Base-by-base conservation (phyloP, 2,329 filamentous ascomycete genomes). In the Beauveria medogensis region DNA sequence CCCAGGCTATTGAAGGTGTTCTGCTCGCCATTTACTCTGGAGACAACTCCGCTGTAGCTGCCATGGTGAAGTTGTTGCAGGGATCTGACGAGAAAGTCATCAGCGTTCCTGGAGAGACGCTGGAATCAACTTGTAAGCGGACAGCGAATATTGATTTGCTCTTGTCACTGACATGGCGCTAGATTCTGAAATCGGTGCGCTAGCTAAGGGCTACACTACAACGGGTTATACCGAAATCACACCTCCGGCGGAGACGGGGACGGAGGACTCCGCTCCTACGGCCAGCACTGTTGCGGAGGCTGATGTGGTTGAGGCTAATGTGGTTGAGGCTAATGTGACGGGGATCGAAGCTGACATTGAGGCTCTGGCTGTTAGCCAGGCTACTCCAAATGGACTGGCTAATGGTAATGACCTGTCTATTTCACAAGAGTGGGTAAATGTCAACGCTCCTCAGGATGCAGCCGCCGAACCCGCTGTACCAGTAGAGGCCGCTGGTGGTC, bases 21-120 rank as follows among this genome's bases (percentile, higher is more conserved):
- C 79, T 95, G 62, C 79, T 92, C 52, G 82, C 88, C 63, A 88
- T 94, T 37, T 94, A 95, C 74, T 84, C 85, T 51, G 91, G 90
- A 52, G 89, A 93, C 68, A 83, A 89, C 65, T 81, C 78, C 66
- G 90, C 89, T 55, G 89, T 94, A 26, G 77, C 83, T 59, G 84
- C 88, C 61, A 91, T 91, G 76, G 75, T 90, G 69, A 92, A 90
- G 78, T 80, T 95, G 62, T 88, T 92, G 60, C 80, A 90, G 62
- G 90, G 89, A 40, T 80, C 84, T 28, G 80, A 86, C 16, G 89
- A 93, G 65, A 78, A 78, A 62, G 85, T 90, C 2, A 75, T 78
- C 65, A 87, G 83, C 65, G 87, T 89, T 30, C 78, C 80, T 55
- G 86, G 87, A 60, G 83, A 88, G 40, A 72, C 80, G 64, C 80